Base-by-base conservation (phyloP, 306 rosid species). In the barrel medic (Medicago truncatula) region DNA sequence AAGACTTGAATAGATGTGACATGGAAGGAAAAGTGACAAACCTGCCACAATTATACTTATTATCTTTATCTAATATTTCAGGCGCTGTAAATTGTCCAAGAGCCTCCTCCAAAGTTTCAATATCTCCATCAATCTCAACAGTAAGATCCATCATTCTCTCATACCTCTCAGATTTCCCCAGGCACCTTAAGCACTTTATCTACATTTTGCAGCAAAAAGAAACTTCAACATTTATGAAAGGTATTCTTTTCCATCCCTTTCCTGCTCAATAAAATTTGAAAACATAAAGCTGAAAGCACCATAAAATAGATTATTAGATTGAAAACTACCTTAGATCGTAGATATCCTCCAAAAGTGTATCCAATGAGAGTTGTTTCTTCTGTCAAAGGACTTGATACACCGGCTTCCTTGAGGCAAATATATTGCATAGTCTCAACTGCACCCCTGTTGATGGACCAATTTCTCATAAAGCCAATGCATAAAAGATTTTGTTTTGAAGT, bases 61-160 rank as follows among this genome's bases (percentile, higher is more conserved):
- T 89, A 60, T 89, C 89, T 80, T 86, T 81, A 53, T 91, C 94
- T 88, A 91, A 82, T 52, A 78, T 86, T 83, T 91, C 97, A 40
- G 91, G 84, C 47, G 92, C 92, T 1, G 94, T 91, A 86, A 87
- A 91, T 71, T 89, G 94, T 71, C 89, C 78, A 81, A 91, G 94
- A 81, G 97, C 97, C 82, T 89, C 94, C 68, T 89, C 97, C 87
- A 91, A 87, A 44, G 91, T 89, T 76, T 88, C 93, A 84, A 91
- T 91, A 77, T 87, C 81, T 58, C 97, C 97, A 31, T 85, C 97
- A 67, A 91, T 91, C 78, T 89, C 97, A 67, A 91, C 94, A 57
- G 92, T 86, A 41, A 91, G 92, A 83, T 91, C 97, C 97, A 91
- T 91, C 90, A 91, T 91, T 82, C 84, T 82, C 83, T 91, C 97